These are phyloP conservation scores for Chenopodium quinoa DNA, from an alignment of 148 eudicot genomes.

Conservation along the genomic window DNA sequence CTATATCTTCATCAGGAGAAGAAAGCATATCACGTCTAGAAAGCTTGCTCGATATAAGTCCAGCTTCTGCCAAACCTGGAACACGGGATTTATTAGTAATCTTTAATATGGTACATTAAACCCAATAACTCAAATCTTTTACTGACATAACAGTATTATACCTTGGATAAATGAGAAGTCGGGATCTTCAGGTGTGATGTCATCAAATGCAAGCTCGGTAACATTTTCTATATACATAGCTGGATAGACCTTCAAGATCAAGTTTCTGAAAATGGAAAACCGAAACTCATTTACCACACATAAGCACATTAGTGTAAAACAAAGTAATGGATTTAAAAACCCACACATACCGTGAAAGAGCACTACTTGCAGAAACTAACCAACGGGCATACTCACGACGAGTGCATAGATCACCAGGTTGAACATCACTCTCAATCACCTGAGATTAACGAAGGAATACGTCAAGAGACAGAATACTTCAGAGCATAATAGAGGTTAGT, in stretches of 20 bases:
- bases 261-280: slow-evolving; percentile 54
- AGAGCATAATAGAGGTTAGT: not conserved
- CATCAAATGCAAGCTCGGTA: slow-evolving; percentile 93
- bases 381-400: slow-evolving; percentile 99
- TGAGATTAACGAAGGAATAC: slow-evolving; percentile 21
- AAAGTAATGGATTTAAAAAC: not conserved
- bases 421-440: slow-evolving; percentile 94
- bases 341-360: slow-evolving; percentile 71
- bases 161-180: slow-evolving; percentile 95
- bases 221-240: slow-evolving; percentile 96
- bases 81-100: slow-evolving; percentile 20
- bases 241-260: slow-evolving; percentile 85
- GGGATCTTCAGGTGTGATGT: slow-evolving; percentile 91
- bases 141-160: slow-evolving; percentile 12
- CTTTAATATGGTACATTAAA: slow-evolving; percentile 14
- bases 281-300: slow-evolving; percentile 5
- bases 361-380: slow-evolving; percentile 90
- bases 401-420: slow-evolving; percentile 81
- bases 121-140: slow-evolving; percentile 13
- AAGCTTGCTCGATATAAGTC: slow-evolving; percentile 94
- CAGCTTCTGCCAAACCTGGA: slow-evolving; percentile 98
- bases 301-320: not conserved
- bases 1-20: slow-evolving; percentile 59
- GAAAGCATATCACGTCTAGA: slow-evolving; percentile 73
- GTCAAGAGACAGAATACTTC: not conserved